Conservation (phyloP, 345 rosid species). For the Clausena lansium region DNA sequence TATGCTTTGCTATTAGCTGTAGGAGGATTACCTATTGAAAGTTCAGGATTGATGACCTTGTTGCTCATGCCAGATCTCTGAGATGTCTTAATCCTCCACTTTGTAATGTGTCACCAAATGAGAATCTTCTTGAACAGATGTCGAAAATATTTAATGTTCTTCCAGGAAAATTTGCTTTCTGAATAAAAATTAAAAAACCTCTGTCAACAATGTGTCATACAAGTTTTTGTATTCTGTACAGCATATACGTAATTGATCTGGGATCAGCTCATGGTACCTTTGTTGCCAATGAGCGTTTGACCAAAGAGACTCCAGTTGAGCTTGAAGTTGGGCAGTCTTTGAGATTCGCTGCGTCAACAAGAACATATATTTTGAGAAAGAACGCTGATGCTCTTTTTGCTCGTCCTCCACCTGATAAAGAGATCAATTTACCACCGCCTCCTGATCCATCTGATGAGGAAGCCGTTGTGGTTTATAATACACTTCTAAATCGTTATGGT, state of each 20-base stretch:
- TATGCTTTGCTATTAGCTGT: neutral
- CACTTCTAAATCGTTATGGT: slow-evolving; percentile 77
- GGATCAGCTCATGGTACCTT: slow-evolving; percentile 86
- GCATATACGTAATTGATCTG: slow-evolving; percentile 73
- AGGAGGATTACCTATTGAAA: neutral
- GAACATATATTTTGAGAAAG: slow-evolving; percentile 77
- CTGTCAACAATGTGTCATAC: neutral
- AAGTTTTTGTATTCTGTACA: slow-evolving; percentile 27
- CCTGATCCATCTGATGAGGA: slow-evolving; percentile 91
- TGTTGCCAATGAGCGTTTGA: slow-evolving; percentile 87
- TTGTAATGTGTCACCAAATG: neutral
- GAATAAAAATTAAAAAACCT: neutral
- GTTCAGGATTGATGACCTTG: neutral
- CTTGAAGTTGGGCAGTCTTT: slow-evolving; percentile 76
- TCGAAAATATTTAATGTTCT: neutral
- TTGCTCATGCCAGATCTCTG: neutral
- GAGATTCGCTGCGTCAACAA: slow-evolving; percentile 91
- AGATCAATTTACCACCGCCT: slow-evolving; percentile 67
- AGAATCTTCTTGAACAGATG: neutral
- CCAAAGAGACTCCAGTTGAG: slow-evolving; percentile 69
- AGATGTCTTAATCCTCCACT: neutral
- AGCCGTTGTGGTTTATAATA: slow-evolving; percentile 79
- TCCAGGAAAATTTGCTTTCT: neutral
- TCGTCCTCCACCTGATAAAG: slow-evolving; percentile 51
- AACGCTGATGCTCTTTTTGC: slow-evolving; percentile 78